Evolutionary conservation across 768 basidiomycete species (phyloP), one percentile per base, ranked within the genome.

Genomic region (Amanita pallidorosea): DNA sequence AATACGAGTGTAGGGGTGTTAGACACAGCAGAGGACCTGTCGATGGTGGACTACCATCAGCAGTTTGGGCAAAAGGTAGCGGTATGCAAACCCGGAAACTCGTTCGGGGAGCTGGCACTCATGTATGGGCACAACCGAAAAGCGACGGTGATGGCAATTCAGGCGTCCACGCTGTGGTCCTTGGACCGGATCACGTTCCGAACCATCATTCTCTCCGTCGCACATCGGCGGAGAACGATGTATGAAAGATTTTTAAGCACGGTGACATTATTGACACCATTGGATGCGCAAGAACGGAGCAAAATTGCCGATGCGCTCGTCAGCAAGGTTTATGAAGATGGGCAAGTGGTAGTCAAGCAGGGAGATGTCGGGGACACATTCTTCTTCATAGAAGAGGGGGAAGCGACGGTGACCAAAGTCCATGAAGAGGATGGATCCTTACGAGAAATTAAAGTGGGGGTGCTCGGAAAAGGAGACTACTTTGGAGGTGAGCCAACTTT

Each of bases 71-170:
- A 78, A 53, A 82, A 86, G 63, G 96, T 97, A 1, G 80, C 83
- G 47, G 86, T 89, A 53, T 92, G 88, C 73, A 76, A 73, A 41
- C 81, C 88, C 1, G 92, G 93, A 3, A 80, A 76, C 53, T 92
- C 86, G 40, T 97, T 98, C 54, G 96, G 96, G 40, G 95, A 99
- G 68, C 75, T 99, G 50, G 96, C 96, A 27, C 70, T 99, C 57
- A 97, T 99, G 95, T 95, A 99, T 68, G 92, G 91, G 31, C 93
- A 95, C 57, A 89, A 90, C 36, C 88, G 96, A 29, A 91, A 92
- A 17, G 96, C 96, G 13, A 93, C 91, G 7, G 94, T 98, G 40
- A 70, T 96, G 34, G 83, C 95, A 8, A 79, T 86, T 41, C 83
- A 88, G 51, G 70, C 79, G 1, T 88, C 83, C 22, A 91, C 85